Conservation (phyloP, 2,329 filamentous ascomycete genomes). For the Arthrobotrys sinensis region DNA sequence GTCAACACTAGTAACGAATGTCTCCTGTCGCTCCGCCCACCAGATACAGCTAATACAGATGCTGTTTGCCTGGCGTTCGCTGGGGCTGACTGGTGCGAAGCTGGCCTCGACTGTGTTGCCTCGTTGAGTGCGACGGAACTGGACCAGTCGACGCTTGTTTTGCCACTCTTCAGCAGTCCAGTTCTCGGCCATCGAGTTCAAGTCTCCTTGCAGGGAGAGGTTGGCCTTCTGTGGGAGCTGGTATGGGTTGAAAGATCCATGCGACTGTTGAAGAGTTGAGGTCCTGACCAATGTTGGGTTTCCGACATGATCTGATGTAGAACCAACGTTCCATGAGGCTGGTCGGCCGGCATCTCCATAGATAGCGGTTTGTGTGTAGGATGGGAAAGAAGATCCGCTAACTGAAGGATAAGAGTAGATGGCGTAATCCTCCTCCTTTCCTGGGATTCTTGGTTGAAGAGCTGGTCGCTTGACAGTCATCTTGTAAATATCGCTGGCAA, state of each 20-base stretch:
- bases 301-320: slow-evolving; percentile 62
- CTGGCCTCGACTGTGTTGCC: slow-evolving; percentile 85
- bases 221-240: slow-evolving; percentile 85
- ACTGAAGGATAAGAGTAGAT: slow-evolving; percentile 74
- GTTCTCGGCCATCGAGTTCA: slow-evolving; percentile 84
- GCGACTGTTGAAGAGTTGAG: slow-evolving; percentile 75
- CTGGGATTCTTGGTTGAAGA: slow-evolving; percentile 69
- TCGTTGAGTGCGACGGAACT: slow-evolving; percentile 86
- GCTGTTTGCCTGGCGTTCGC: slow-evolving; percentile 84
- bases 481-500: slow-evolving; percentile 64
- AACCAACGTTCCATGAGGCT: slow-evolving; percentile 63
- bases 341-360: slow-evolving; percentile 67
- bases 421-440: slow-evolving; percentile 71
- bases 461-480: slow-evolving; percentile 71
- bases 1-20: slow-evolving; percentile 95
- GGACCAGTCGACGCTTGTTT: slow-evolving; percentile 84
- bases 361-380: slow-evolving; percentile 71
- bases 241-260: slow-evolving; percentile 80
- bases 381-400: slow-evolving; percentile 69
- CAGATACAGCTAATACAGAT: slow-evolving; percentile 98
- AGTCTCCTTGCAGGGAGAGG: slow-evolving; percentile 86
- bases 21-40: slow-evolving; percentile 93
- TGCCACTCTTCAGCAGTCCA: slow-evolving; percentile 88
- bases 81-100: slow-evolving; percentile 83
- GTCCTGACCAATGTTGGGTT: slow-evolving; percentile 78